phyloP scores from a whole-genome alignment of 1,284 basidiomycete species.

The Ceratobasidium sp. region DNA sequence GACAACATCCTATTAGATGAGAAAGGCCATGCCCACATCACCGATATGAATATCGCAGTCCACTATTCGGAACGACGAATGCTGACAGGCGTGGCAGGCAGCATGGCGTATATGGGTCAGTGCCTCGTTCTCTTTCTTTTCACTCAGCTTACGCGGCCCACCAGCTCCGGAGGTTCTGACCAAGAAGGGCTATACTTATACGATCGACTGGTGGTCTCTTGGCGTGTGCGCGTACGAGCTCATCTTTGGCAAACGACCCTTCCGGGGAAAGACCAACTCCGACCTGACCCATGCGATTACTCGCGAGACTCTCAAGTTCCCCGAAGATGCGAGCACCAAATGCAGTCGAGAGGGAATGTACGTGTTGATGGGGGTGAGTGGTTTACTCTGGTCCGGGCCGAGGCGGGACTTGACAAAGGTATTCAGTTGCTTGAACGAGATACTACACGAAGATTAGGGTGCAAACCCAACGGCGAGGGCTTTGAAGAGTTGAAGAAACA shows the following conservation, averaged over 20 bases:
- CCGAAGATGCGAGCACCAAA: conserved; percentile 80
- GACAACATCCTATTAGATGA: conserved; percentile 97
- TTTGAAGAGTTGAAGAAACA: conserved; percentile 83
- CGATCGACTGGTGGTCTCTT: conserved; percentile 97
- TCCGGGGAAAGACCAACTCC: conserved; percentile 91
- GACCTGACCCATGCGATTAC: conserved; percentile 91
- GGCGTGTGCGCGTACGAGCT: conserved; percentile 94
- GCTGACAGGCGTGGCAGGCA: conserved; percentile 93
- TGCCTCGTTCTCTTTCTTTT: conserved; percentile 50
- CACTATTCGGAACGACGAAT: conserved; percentile 90
- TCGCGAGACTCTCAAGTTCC: conserved; percentile 80
- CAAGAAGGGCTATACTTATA: conserved; percentile 80
- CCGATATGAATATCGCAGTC: conserved; percentile 98
- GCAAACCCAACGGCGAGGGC: conserved; percentile 80
- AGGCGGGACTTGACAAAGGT: not conserved
- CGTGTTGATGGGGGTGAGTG: conserved; percentile 74
- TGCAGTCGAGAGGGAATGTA: conserved; percentile 76
- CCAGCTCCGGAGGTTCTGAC: conserved; percentile 88
- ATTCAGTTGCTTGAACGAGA: conserved; percentile 88
- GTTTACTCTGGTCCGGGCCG: conserved; percentile 48
- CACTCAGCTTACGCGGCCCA: conserved; percentile 50
- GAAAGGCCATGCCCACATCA: conserved; percentile 93
- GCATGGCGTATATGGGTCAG: conserved; percentile 95
- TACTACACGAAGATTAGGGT: conserved; percentile 83
- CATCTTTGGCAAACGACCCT: conserved; percentile 91